Evolutionary conservation across 2,329 filamentous ascomycete species (phyloP).

Genomic region (Venturia effusa): DNA sequence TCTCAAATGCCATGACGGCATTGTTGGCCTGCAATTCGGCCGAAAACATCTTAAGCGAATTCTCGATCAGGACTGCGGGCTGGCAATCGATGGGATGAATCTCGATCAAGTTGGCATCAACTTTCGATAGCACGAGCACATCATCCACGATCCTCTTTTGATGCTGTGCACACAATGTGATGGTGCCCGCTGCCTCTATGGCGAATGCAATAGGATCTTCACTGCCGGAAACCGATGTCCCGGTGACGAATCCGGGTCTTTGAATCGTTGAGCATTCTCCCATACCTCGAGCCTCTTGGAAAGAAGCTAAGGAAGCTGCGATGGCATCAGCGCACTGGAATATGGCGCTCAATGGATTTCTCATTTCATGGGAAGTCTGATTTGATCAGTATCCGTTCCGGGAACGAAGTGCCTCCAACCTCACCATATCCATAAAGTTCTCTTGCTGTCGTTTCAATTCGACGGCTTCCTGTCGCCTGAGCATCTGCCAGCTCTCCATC

Average conservation of each 20-base stretch:
- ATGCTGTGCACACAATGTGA: constrained; percentile 10
- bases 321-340: constrained; percentile 32
- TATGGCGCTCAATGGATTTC: constrained; percentile 34
- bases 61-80: constrained; percentile 18
- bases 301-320: constrained; percentile 17
- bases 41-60: constrained; percentile 24
- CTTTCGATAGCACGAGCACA: constrained; percentile 11
- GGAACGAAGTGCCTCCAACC: background rate
- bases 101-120: constrained; percentile 9
- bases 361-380: constrained; percentile 26
- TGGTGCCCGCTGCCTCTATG: constrained; percentile 29
- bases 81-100: constrained; percentile 13
- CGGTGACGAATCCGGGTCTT: background rate
- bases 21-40: constrained; percentile 22
- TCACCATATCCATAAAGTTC: constrained; percentile 26
- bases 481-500: constrained; percentile 19
- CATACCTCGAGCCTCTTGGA: background rate
- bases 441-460: constrained; percentile 30
- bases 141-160: constrained; percentile 13
- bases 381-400: background rate
- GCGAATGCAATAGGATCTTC: constrained; percentile 22
- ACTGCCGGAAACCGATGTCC: constrained; percentile 25
- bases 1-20: constrained; percentile 17
- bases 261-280: background rate
- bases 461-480: constrained; percentile 25